Percentiles rank a stretch among this genome's conserved stretches.
Conservation (phyloP, 2,329 filamentous ascomycete species). For the Exophiala sp. region DNA sequence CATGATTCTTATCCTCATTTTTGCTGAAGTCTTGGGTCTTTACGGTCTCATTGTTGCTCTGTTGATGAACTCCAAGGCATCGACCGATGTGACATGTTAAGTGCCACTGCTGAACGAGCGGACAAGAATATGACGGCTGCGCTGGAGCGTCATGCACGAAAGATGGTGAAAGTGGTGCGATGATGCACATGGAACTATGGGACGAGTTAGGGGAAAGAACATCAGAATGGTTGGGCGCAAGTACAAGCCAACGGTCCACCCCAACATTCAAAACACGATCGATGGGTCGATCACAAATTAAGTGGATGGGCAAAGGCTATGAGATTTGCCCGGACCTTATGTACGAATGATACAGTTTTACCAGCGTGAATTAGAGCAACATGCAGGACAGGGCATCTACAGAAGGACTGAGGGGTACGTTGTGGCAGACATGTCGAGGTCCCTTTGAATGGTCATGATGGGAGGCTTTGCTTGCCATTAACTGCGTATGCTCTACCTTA, state of each 20-base stretch:
- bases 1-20: constrained; percentile 99
- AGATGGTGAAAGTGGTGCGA: not conserved
- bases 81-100: constrained; percentile 61
- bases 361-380: not conserved
- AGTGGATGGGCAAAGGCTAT: not conserved
- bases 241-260: not conserved
- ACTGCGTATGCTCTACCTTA: not conserved
- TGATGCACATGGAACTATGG: not conserved
- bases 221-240: not conserved
- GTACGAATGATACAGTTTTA: constrained; percentile 2
- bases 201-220: not conserved
- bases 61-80: constrained; percentile 97
- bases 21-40: constrained; percentile 98
- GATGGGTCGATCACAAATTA: not conserved
- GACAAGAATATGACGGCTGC: constrained; percentile 17
- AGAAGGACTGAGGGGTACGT: not conserved
- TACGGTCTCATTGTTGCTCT: constrained; percentile 98
- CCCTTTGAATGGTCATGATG: too few species aligned
- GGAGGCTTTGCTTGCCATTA: too few species aligned
- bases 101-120: constrained; percentile 9
- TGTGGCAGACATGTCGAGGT: too few species aligned
- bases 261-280: not conserved
- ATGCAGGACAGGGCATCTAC: not conserved
- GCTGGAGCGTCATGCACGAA: constrained; percentile 15
- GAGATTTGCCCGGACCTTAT: not conserved